Evolutionary conservation across 257 asterid genomes (phyloP).

Genomic region (Coffea canephora): DNA sequence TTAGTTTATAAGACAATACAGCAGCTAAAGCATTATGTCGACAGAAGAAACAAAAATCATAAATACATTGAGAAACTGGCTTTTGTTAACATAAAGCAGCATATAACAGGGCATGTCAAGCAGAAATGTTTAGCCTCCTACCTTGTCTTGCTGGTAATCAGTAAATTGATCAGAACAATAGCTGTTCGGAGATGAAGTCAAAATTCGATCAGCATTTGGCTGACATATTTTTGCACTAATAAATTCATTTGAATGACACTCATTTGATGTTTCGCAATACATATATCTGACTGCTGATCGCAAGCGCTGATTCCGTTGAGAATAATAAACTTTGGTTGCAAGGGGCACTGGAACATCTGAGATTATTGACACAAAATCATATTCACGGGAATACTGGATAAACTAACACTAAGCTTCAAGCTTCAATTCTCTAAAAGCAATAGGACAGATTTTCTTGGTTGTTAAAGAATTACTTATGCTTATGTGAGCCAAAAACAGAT

Average conservation of each 20-base stretch:
- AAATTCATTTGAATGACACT: slow-evolving; percentile 37
- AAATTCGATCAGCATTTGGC: slow-evolving; percentile 38
- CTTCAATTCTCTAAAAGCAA: not conserved
- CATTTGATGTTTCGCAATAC: slow-evolving; percentile 46
- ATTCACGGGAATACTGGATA: slow-evolving; percentile 19
- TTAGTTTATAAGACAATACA: not conserved
- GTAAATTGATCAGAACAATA: slow-evolving; percentile 36
- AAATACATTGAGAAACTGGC: not conserved
- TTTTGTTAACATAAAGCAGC: not conserved
- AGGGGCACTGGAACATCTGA: slow-evolving; percentile 78
- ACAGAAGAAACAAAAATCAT: not conserved
- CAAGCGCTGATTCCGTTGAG: slow-evolving; percentile 59
- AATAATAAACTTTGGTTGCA: slow-evolving; percentile 84
- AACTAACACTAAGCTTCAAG: slow-evolving; percentile 5
- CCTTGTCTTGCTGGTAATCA: slow-evolving; percentile 49
- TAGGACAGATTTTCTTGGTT: not conserved
- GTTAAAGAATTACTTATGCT: not conserved
- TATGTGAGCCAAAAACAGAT: not conserved
- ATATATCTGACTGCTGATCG: slow-evolving; percentile 61
- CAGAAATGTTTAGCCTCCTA: slow-evolving; percentile 1
- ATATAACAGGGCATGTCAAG: not conserved
- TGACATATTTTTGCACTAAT: slow-evolving; percentile 29
- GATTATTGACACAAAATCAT: slow-evolving; percentile 26
- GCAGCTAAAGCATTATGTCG: not conserved
- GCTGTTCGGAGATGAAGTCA: slow-evolving; percentile 35